phyloP scores from a whole-genome alignment of 768 basidiomycete genomes.

The Lactarius evosmus region DNA sequence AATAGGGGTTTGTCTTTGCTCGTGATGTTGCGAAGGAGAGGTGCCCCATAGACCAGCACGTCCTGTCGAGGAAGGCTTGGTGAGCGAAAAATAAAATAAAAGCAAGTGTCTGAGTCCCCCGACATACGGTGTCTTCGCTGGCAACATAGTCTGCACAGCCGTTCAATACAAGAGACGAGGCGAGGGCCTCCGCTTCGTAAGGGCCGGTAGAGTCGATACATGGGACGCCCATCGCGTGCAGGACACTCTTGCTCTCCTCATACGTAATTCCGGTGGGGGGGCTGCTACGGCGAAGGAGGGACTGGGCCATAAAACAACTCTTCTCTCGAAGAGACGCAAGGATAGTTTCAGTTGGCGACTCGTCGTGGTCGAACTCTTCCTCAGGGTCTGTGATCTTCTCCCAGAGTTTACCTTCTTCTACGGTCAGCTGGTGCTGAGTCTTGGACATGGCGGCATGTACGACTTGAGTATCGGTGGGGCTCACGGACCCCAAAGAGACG shows the following conservation, averaged over 20 bases:
- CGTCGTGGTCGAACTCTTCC: constrained; percentile 21
- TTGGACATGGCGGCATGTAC: constrained; percentile 30
- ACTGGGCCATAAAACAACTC: constrained; percentile 57
- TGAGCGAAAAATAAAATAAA: constrained; percentile 1
- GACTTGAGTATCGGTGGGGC: constrained; percentile 12
- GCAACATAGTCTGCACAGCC: constrained; percentile 85
- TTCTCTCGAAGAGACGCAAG: constrained; percentile 43
- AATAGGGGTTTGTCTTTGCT: constrained; percentile 55
- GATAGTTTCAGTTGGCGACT: constrained; percentile 27
- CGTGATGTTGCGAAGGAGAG: constrained; percentile 76
- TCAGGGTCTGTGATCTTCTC: constrained; percentile 16
- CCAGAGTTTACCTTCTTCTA: constrained; percentile 34
- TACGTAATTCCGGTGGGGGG: constrained; percentile 66
- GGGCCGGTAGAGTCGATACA: constrained; percentile 65
- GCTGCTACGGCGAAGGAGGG: constrained; percentile 60
- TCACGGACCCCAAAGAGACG: neutral
- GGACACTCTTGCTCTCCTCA: constrained; percentile 61
- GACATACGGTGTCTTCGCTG: constrained; percentile 78
- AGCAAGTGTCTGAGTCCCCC: neutral
- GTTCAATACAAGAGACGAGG: constrained; percentile 66
- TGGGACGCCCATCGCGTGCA: constrained; percentile 79
- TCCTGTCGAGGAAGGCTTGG: constrained; percentile 45
- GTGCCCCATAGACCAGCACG: constrained; percentile 78
- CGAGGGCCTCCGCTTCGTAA: constrained; percentile 84
- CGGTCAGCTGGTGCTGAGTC: constrained; percentile 29